Base-by-base conservation (phyloP, 371 early-diverging fungal genomes). In the Lichtheimia ramosa region DNA sequence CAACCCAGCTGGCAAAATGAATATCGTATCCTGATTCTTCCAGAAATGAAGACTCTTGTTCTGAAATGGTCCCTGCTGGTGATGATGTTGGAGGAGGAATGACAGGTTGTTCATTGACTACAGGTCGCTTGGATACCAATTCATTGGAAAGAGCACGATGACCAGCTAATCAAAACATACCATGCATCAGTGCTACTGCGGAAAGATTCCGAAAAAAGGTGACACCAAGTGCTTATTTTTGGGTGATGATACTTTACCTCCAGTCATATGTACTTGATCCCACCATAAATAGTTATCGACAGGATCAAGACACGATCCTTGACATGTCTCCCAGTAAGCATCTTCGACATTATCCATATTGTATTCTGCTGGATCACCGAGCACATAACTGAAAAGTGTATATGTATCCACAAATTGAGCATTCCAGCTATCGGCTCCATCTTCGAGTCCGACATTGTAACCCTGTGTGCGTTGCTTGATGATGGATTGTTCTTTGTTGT, bases 291-390 rank as follows among this genome's bases (percentile, higher is more conserved):
- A 76, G 8, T 59, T 56, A 49, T 79, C 59, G 3, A 75, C 51
- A 10, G 64, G 24, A 41, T 75, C 66, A 2, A 25, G 16, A 25
- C 79, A 79, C 14, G 60, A 58, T 1, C 76, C 79, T 46, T 73
- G 74, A 59, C 79, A 79, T 16, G 20, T 61, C 5, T 75, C 70
- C 79, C 79, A 79, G 52, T 79, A 79, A n/a, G 79, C 74, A 16
- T 69, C 51, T 1, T 79, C 73, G 16, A 75, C 74, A 52, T 79
- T 57, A 18, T 66, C 56, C 8, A 79, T 66, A 3, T 59, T 52
- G 41, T 68, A 70, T 10, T 51, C 58, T 28, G 59, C 56, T 6
- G 76, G 73, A 62, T 79, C 69, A 3, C 67, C 74, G 18, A 75
- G 25, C 6, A 75, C 48, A 40, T 65, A 65, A 27, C 66, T 64